Evolutionary conservation across 2,329 filamentous ascomycete species (phyloP).

Genomic region (Byssothecium circinans): DNA sequence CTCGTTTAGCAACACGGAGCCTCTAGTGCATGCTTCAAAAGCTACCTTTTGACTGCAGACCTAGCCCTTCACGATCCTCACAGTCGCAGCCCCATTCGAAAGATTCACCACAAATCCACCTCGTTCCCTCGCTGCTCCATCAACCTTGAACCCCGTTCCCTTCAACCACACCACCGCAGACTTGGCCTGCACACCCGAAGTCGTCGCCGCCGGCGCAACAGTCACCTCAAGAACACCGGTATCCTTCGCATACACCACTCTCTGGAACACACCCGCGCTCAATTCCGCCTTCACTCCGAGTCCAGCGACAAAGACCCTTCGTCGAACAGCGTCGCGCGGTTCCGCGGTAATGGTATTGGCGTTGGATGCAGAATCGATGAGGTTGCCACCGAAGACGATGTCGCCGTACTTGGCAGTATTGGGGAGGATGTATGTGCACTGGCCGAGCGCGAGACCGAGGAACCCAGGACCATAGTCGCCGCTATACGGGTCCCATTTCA

Average conservation of each 20-base stretch:
- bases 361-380: conserved; percentile 25
- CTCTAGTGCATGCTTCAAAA: too few relatives aligned
- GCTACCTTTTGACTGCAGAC: too few relatives aligned
- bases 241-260: conserved; percentile 14
- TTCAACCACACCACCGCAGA: conserved; percentile 24
- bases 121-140: conserved; percentile 12
- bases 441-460: conserved; percentile 54
- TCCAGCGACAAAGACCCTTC: conserved; percentile 53
- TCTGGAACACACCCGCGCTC: conserved; percentile 22
- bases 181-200: conserved; percentile 15
- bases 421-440: conserved; percentile 54
- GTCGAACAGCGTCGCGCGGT: conserved; percentile 52
- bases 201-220: conserved; percentile 11
- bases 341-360: conserved; percentile 38
- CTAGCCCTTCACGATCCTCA: conserved; percentile 12
- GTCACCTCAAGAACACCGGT: conserved; percentile 13
- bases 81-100: conserved; percentile 7
- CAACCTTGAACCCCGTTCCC: conserved; percentile 11
- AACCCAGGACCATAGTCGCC: conserved; percentile 62
- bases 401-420: conserved; percentile 51
- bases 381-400: conserved; percentile 53
- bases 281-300: conserved; percentile 42
- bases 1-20: too few relatives aligned
- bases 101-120: conserved; percentile 23
- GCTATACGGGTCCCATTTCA: conserved; percentile 59